Percentiles rank a stretch among this genome's conserved stretches.
These are phyloP conservation scores for Acacia pycnantha DNA, from an alignment of 331 rosid species.

Conservation along the genomic window DNA sequence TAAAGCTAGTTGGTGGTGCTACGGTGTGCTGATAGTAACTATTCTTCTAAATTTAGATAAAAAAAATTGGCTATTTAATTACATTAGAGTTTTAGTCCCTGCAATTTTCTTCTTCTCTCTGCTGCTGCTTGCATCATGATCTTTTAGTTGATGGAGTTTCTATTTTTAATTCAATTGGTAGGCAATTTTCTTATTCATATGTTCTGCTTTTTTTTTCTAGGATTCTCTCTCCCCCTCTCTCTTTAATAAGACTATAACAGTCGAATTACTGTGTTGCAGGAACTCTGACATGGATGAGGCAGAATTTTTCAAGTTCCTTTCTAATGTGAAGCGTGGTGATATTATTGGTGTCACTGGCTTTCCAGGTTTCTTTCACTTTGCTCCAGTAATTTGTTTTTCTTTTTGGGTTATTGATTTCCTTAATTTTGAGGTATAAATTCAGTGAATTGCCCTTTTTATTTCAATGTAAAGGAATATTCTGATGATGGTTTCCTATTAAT, in stretches of 20 bases:
- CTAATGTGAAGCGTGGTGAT: slow-evolving; percentile 91
- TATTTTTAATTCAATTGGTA: not conserved
- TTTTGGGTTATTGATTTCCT: not conserved
- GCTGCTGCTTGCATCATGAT: not conserved
- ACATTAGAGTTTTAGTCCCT: not conserved
- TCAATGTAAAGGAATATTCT: not conserved
- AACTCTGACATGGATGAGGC: slow-evolving; percentile 62
- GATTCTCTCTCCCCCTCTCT: not conserved
- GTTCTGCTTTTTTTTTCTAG: not conserved
- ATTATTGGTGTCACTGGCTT: slow-evolving; percentile 83
- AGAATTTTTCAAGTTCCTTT: slow-evolving; percentile 73
- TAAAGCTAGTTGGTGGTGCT: not conserved
- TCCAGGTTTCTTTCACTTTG: slow-evolving; percentile 59
- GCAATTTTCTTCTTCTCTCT: not conserved
- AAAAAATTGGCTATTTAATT: not conserved
- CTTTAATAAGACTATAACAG: not conserved
- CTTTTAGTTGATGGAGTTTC: not conserved
- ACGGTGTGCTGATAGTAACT: not conserved
- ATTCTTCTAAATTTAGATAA: not conserved
- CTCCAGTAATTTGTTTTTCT: not conserved
- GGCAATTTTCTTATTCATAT: not conserved
- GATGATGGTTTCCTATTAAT: not conserved
- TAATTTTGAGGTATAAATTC: not conserved
- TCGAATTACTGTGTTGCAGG: slow-evolving; percentile 51
- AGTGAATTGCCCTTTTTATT: not conserved